Percentiles rank a stretch among this genome's conserved stretches.
Evolutionary conservation across 352 stramenopile genomes (phyloP).

Genomic region (Saprolegnia diclina): DNA sequence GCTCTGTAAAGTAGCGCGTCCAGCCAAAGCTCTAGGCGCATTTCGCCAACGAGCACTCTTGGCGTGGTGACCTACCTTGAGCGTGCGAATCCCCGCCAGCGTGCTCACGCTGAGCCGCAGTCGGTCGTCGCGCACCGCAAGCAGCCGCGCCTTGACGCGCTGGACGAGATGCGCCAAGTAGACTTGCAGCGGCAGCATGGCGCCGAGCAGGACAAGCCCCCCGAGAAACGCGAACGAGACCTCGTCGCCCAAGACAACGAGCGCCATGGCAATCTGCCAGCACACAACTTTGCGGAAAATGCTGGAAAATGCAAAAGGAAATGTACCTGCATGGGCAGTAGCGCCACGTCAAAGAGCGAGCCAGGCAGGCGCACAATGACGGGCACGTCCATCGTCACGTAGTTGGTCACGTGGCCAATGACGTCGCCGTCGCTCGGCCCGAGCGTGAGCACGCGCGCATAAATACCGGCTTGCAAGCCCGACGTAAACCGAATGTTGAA

Average conservation of each 20-base stretch:
- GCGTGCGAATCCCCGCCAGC: constrained; percentile 59
- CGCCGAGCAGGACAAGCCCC: constrained; percentile 57
- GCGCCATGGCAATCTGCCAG: constrained; percentile 50
- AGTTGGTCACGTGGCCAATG: constrained; percentile 66
- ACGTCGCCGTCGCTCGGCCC: constrained; percentile 34
- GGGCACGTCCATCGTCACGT: constrained; percentile 73
- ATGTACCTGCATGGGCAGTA: constrained; percentile 51
- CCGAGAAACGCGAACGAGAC: constrained; percentile 83
- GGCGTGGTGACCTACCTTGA: constrained; percentile 54
- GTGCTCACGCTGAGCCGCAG: constrained; percentile 61
- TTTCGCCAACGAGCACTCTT: neutral
- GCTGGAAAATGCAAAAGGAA: neutral
- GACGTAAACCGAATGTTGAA: constrained; percentile 69
- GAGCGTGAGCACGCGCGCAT: constrained; percentile 46
- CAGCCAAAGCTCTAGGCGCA: constrained; percentile 46
- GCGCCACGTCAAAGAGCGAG: constrained; percentile 70
- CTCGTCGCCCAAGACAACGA: constrained; percentile 63
- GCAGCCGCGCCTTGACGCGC: constrained; percentile 56
- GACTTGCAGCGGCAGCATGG: constrained; percentile 85
- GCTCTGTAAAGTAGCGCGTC: constrained; percentile 40
- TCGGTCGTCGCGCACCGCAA: constrained; percentile 73
- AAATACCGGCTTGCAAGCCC: constrained; percentile 64
- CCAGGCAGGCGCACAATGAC: constrained; percentile 62
- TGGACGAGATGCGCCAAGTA: constrained; percentile 74
- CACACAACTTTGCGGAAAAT: neutral